Percentiles rank a stretch among this genome's conserved stretches.
phyloP scores from a whole-genome alignment of 2,329 filamentous ascomycete species.

The Alternaria infectoria region DNA sequence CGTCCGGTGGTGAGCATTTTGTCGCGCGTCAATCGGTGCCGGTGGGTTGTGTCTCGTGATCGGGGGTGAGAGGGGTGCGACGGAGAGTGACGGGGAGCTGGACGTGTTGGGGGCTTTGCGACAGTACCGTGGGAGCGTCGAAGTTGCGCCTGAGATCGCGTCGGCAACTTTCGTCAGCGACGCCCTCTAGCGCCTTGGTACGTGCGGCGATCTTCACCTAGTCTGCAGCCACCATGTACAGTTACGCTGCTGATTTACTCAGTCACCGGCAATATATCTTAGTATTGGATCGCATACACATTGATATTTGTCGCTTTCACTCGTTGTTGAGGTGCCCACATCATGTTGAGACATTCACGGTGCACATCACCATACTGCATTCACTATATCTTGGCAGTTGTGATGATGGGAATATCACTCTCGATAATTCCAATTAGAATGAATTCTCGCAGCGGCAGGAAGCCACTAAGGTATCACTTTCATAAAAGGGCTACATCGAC shows the following conservation, averaged over 20 bases:
- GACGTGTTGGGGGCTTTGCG: slow-evolving; percentile 19
- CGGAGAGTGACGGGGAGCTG: slow-evolving; percentile 5
- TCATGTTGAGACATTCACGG: neutral
- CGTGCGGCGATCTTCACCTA: slow-evolving; percentile 3
- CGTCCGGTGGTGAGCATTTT: slow-evolving; percentile 39
- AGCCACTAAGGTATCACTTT: slow-evolving; percentile 23
- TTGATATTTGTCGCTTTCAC: neutral
- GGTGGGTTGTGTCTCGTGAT: slow-evolving; percentile 1
- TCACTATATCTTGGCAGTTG: neutral
- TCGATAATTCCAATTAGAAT: neutral
- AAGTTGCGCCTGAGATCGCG: slow-evolving; percentile 19
- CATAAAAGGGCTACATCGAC: slow-evolving; percentile 5
- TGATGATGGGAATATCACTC: neutral
- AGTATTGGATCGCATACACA: neutral
- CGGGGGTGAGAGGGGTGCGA: slow-evolving; percentile 13
- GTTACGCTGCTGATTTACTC: neutral
- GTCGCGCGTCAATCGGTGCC: slow-evolving; percentile 6
- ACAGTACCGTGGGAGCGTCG: slow-evolving; percentile 12
- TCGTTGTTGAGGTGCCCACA: neutral
- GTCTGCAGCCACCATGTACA: neutral
- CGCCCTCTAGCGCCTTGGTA: slow-evolving; percentile 3
- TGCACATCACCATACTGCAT: neutral
- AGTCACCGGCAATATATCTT: neutral
- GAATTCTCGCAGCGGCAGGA: neutral
- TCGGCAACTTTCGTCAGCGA: slow-evolving; percentile 19